Percentiles rank a stretch among this genome's conserved stretches.
phyloP scores from a whole-genome alignment of 305 asterid genomes.

The Fraxinus velutina region DNA sequence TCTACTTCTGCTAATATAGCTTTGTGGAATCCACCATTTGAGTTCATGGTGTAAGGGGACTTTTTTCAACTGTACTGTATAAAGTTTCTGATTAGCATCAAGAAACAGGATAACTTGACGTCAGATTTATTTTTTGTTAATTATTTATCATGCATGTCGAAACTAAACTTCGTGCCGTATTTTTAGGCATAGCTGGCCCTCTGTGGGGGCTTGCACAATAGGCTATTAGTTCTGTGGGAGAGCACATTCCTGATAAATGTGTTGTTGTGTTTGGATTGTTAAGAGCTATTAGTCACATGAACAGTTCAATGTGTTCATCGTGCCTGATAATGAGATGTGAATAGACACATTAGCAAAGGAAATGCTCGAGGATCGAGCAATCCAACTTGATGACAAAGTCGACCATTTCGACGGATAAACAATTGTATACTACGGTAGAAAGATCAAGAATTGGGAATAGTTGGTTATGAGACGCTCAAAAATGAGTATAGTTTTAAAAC shows the following conservation, averaged over 20 bases:
- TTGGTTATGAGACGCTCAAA: background rate
- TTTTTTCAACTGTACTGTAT: background rate
- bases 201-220: background rate
- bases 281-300: background rate
- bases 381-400: background rate
- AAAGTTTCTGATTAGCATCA: background rate
- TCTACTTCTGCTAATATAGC: background rate
- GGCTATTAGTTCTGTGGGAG: background rate
- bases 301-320: background rate
- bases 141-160: background rate
- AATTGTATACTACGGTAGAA: background rate
- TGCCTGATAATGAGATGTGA: background rate
- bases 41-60: background rate
- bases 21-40: background rate
- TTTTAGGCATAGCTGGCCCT: background rate
- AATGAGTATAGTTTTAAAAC: background rate
- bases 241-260: background rate
- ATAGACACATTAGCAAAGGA: background rate
- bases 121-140: background rate
- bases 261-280: background rate
- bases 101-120: background rate
- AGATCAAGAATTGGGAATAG: background rate
- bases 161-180: background rate
- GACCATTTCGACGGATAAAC: background rate
- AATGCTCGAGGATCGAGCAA: background rate